Conservation (phyloP, 192 early-diverging fungal species). For the Backusella luteola region DNA sequence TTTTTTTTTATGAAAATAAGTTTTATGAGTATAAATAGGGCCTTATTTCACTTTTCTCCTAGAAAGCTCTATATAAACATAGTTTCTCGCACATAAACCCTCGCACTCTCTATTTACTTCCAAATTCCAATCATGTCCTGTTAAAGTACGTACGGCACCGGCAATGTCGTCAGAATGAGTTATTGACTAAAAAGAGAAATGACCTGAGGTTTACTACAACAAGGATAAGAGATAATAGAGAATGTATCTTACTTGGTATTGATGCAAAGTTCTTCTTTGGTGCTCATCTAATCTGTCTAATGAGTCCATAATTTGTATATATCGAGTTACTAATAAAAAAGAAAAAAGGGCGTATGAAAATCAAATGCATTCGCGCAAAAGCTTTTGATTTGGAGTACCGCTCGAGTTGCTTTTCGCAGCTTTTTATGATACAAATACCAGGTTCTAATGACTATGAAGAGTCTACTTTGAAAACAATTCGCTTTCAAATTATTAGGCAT, state of each 20-base stretch:
- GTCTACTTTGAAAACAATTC: too few species aligned
- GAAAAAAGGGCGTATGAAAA: neutral
- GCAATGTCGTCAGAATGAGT: conserved; percentile 21
- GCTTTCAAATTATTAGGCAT: too few species aligned
- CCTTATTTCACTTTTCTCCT: neutral
- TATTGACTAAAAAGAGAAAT: conserved; percentile 18
- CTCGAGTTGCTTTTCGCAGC: neutral
- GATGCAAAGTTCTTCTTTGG: conserved; percentile 13
- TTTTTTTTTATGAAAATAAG: neutral
- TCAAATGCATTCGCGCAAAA: neutral
- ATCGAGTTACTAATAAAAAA: neutral
- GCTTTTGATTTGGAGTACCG: neutral
- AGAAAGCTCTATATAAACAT: neutral
- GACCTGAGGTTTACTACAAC: neutral
- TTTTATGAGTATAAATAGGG: neutral
- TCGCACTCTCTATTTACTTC: conserved; percentile 18
- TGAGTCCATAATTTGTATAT: neutral
- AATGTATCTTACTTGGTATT: conserved; percentile 17
- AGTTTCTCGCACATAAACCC: neutral
- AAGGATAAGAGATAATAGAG: neutral
- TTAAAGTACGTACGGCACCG: conserved; percentile 15
- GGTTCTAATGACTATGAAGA: too few species aligned
- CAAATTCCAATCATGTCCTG: conserved; percentile 24
- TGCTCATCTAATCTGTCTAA: conserved; percentile 3
- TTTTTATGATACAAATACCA: too few species aligned